Percentiles rank a stretch among this genome's conserved stretches.
phyloP scores from a whole-genome alignment of 495 filamentous ascomycete species.

The Neurospora hispaniola region DNA sequence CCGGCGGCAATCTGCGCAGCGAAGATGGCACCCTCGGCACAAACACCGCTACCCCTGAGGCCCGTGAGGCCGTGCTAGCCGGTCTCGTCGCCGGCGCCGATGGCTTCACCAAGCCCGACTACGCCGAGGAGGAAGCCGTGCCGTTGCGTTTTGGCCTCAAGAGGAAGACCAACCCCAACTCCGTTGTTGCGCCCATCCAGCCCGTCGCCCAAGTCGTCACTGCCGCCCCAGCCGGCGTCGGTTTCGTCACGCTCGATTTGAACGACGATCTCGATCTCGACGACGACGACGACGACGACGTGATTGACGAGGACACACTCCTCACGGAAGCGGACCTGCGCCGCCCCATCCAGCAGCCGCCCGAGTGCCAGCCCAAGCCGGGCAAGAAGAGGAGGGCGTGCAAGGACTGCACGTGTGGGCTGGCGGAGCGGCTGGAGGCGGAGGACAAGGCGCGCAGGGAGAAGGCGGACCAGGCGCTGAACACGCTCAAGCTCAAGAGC shows the following conservation, averaged over 20 bases:
- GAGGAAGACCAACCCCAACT: conserved; percentile 41
- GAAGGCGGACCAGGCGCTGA: conserved; percentile 40
- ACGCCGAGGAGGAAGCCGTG: conserved; percentile 51
- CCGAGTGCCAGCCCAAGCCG: conserved; percentile 70
- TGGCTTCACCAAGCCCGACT: conserved; percentile 64
- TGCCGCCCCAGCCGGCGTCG: conserved; percentile 46
- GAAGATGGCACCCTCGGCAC: conserved; percentile 54
- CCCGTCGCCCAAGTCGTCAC: conserved; percentile 15
- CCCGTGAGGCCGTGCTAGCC: conserved; percentile 67
- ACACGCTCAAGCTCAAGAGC: conserved; percentile 57
- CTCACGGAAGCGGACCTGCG: conserved; percentile 73
- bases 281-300: conserved; percentile 69
- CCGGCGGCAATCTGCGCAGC: conserved; percentile 55
- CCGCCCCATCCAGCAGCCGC: conserved; percentile 59
- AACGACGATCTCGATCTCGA: conserved; percentile 54
- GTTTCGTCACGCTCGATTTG: conserved; percentile 51
- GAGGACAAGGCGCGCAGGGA: conserved; percentile 65
- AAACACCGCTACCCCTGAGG: conserved; percentile 33
- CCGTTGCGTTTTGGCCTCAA: conserved; percentile 61
- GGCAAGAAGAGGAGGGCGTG: conserved; percentile 85
- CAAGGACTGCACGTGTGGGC: conserved; percentile 95
- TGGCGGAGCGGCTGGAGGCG: conserved; percentile 65
- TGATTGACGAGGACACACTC: conserved; percentile 84
- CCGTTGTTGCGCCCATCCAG: conserved; percentile 16
- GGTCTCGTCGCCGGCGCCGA: conserved; percentile 54